Evolutionary conservation across 2,329 filamentous ascomycete species (phyloP), one percentile per base, ranked within the genome.

Genomic region (Penicillium sclerotigenum): DNA sequence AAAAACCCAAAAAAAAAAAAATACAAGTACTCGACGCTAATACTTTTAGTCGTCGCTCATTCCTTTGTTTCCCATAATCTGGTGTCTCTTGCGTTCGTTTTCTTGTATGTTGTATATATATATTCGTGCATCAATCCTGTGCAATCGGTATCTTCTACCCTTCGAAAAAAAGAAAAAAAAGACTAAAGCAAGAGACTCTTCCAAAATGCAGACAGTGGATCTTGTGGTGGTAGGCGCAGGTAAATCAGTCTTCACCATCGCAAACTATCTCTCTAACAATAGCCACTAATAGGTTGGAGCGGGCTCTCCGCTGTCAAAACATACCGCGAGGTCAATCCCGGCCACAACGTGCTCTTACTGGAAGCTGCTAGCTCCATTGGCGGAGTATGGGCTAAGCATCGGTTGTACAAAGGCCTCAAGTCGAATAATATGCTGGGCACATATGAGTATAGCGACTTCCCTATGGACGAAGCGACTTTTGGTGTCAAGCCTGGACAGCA

Each of bases 391-490:
- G 82, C 85, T 9, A 77, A 83, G 54, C 77, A 87, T 36, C 81
- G 87, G 1, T 73, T 90, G 0, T 79, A 91, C 68, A 82, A 85
- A 0, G 85, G 83, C 1, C 79, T 93, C 47, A 88, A 85, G 65
- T 86, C 83, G 51, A 92, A 93, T 72, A 91, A 91, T 65, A 81
- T 90, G 68, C 70, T 87, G 11, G 88, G 88, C 3, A 87, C 84
- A 0, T 90, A 87, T 62, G 87, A 92, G 69, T 91, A 83, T 65
- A 83, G 84, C 0, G 89, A 90, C 64, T 90, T 89, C 57, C 87
- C 87, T 18, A 87, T 92, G 84, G 77, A 80, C 56, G 71, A 75
- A 8, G 79, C 79, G 20, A 78, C 73, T 0, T 86, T 82, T 62
- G 76, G 74, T 0, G 71, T 79, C 22, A 66, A 78, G 48, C 63